Conservation (phyloP, 306 rosid genomes). For the Fragaria vesca region DNA sequence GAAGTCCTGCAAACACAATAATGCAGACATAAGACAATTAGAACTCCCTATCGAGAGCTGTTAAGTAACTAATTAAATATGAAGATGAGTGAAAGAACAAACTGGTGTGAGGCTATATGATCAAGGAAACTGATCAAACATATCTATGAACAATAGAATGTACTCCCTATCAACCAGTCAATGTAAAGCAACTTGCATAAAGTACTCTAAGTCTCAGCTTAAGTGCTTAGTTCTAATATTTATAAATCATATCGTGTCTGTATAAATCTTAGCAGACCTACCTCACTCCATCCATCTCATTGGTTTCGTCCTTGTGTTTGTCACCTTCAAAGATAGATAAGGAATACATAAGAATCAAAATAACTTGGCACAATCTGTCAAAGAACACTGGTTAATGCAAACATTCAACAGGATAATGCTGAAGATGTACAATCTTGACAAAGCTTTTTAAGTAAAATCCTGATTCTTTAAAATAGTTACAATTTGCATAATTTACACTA, state of each 20-base stretch:
- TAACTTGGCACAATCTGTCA: background rate
- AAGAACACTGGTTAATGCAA: background rate
- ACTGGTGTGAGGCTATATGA: background rate
- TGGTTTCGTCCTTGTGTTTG: slow-evolving; percentile 46
- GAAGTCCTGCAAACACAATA: slow-evolving; percentile 40
- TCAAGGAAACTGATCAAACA: background rate
- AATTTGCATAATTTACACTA: background rate
- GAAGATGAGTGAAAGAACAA: background rate
- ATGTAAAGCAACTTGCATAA: background rate
- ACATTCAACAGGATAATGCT: background rate
- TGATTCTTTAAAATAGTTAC: background rate
- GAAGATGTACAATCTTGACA: background rate
- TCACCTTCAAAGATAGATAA: slow-evolving; percentile 42
- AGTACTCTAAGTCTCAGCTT: background rate
- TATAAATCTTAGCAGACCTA: slow-evolving; percentile 30
- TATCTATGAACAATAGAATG: slow-evolving; percentile 4
- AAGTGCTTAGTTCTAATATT: background rate
- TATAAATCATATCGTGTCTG: slow-evolving; percentile 10
- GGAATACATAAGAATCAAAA: slow-evolving; percentile 5
- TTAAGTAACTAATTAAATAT: background rate
- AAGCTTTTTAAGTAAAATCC: background rate
- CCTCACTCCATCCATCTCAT: slow-evolving; percentile 43
- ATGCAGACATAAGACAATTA: background rate
- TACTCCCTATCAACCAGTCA: background rate
- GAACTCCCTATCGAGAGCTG: background rate